phyloP scores from a whole-genome alignment of 805 yeast genomes.

The Nakazawaea siamensis region DNA sequence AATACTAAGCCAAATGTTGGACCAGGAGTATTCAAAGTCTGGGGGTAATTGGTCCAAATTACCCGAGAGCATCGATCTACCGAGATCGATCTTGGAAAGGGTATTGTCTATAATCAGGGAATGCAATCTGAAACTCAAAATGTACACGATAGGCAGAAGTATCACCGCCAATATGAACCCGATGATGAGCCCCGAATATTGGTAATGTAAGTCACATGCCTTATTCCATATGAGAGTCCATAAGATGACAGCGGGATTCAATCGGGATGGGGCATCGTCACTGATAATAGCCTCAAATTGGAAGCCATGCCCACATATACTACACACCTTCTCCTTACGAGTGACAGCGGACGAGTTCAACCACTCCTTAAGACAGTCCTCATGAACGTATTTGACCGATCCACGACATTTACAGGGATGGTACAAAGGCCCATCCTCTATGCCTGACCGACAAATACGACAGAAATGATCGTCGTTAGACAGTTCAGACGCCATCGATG shows the following conservation, averaged over 20 bases:
- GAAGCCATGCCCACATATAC: constrained; percentile 77
- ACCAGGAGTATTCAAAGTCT: constrained; percentile 11
- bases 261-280: constrained; percentile 33
- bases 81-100: constrained; percentile 25
- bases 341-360: constrained; percentile 45
- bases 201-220: constrained; percentile 1
- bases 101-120: constrained; percentile 50
- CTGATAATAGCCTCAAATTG: constrained; percentile 35
- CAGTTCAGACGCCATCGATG: too few species aligned
- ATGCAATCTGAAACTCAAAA: constrained; percentile 40
- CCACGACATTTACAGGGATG: constrained; percentile 96
- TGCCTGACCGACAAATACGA: constrained; percentile 92
- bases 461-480: too few species aligned
- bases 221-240: constrained; percentile 33
- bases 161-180: constrained; percentile 18
- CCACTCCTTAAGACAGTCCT: constrained; percentile 89
- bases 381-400: constrained; percentile 87
- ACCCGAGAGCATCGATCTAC: constrained; percentile 14
- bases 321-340: constrained; percentile 58
- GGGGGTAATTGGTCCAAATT: constrained; percentile 17
- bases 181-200: constrained; percentile 11
- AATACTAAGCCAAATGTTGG: constrained; percentile 18
- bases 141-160: constrained; percentile 35
- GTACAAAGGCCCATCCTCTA: constrained; percentile 59
- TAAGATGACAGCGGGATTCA: constrained; percentile 38